These are phyloP conservation scores for Trichosporon inkin DNA, from an alignment of 1,284 basidiomycete species.

Conservation along the genomic window DNA sequence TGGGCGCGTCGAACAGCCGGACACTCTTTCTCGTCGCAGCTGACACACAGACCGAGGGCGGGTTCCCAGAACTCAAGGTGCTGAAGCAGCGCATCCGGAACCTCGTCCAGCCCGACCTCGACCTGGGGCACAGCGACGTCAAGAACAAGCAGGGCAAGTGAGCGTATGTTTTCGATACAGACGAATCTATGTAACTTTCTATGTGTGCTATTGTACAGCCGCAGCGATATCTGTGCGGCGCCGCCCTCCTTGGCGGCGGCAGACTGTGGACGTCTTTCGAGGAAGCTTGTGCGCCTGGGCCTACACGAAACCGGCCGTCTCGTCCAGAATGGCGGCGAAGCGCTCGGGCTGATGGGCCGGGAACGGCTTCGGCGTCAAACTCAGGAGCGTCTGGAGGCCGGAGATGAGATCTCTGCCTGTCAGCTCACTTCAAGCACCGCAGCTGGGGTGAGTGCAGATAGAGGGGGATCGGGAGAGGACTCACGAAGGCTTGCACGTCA, in stretches of 20 bases:
- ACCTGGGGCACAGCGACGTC: constrained; percentile 74
- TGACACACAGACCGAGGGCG: constrained; percentile 69
- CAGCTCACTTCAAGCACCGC: too few species aligned
- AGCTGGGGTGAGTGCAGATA: too few species aligned
- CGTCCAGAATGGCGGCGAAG: constrained; percentile 18
- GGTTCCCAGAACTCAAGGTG: constrained; percentile 68
- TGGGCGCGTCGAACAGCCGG: too few species aligned
- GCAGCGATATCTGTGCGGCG: too few species aligned
- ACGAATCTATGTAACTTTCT: neutral
- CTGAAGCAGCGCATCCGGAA: constrained; percentile 86
- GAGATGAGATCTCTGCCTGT: constrained; percentile 8
- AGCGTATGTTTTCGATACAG: too few species aligned
- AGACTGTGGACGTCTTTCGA: too few species aligned
- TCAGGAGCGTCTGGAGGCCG: constrained; percentile 10
- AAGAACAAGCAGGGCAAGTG: constrained; percentile 13
- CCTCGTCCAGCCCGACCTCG: constrained; percentile 67
- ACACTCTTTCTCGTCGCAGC: too few species aligned
- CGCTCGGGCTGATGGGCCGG: constrained; percentile 21
- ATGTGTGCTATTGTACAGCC: neutral
- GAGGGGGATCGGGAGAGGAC: constrained; percentile 12
- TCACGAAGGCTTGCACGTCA: constrained; percentile 54
- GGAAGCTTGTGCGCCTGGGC: too few species aligned
- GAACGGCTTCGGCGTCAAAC: constrained; percentile 14
- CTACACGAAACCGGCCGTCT: constrained; percentile 17
- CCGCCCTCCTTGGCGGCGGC: too few species aligned